phyloP scores from a whole-genome alignment of 1,139 yeast species.

The Groenewaldozyma sp. region DNA sequence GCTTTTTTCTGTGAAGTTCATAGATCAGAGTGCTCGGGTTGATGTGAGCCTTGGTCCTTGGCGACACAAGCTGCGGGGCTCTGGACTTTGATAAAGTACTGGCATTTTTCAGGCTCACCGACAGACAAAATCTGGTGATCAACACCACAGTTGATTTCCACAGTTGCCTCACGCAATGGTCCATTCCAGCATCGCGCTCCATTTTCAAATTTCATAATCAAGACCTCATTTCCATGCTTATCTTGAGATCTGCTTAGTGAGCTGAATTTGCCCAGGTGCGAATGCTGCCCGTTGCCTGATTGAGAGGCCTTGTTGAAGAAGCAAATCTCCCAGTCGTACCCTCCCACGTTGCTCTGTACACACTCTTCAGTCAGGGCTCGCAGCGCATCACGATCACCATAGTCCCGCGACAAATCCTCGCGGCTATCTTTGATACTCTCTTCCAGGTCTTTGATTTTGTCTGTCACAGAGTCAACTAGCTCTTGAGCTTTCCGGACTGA shows the following conservation, averaged over 20 bases:
- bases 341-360: slow-evolving; percentile 47
- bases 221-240: slow-evolving; percentile 15
- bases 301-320: slow-evolving; percentile 52
- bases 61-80: slow-evolving; percentile 76
- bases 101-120: slow-evolving; percentile 84
- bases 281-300: slow-evolving; percentile 36
- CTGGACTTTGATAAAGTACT: slow-evolving; percentile 50
- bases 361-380: slow-evolving; percentile 48
- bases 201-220: slow-evolving; percentile 38
- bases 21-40: no score
- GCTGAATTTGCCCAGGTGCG: slow-evolving; percentile 44
- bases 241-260: slow-evolving; percentile 7
- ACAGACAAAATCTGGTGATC: slow-evolving; percentile 50
- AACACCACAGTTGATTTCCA: slow-evolving; percentile 60
- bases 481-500: slow-evolving; percentile 17
- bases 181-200: slow-evolving; percentile 98
- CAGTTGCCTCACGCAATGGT: slow-evolving; percentile 64
- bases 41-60: no score
- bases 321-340: slow-evolving; percentile 59
- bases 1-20: no score
- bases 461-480: slow-evolving; percentile 22
- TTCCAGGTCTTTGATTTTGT: slow-evolving; percentile 19
- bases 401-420: slow-evolving; percentile 21
- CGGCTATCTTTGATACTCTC: slow-evolving; percentile 16
- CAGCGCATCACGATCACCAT: slow-evolving; percentile 58